These are phyloP conservation scores for Auriscalpium orientale DNA, from an alignment of 768 basidiomycete genomes.

Conservation along the genomic window DNA sequence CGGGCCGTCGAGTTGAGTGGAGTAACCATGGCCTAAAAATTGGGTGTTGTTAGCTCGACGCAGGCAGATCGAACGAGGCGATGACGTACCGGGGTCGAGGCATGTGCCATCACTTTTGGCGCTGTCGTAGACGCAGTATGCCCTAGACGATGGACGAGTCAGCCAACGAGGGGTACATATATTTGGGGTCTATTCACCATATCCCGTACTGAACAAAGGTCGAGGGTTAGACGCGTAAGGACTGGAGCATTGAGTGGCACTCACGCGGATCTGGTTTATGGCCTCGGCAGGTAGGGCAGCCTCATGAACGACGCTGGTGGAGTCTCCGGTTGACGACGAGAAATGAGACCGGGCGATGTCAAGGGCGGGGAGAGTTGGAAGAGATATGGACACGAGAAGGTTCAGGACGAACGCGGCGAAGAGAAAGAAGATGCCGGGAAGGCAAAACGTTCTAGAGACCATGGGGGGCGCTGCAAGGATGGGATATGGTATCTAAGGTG, in stretches of 20 bases:
- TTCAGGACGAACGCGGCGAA: conserved; percentile 57
- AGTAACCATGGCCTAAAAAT: conserved; percentile 48
- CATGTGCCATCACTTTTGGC: conserved; percentile 41
- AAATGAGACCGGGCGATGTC: conserved; percentile 60
- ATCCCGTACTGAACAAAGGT: conserved; percentile 49
- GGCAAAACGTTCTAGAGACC: conserved; percentile 43
- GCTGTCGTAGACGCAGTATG: conserved; percentile 45
- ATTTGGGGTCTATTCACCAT: conserved; percentile 38
- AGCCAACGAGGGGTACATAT: not conserved
- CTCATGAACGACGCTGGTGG: conserved; percentile 17
- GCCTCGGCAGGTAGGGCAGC: conserved; percentile 23
- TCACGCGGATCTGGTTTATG: conserved; percentile 40
- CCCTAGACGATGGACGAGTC: conserved; percentile 33
- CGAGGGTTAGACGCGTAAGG: conserved; percentile 1
- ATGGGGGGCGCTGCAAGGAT: conserved; percentile 17
- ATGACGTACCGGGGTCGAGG: conserved; percentile 33
- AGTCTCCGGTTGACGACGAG: conserved; percentile 17
- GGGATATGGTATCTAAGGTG: not conserved
- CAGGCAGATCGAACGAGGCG: not conserved
- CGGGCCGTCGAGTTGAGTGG: conserved; percentile 31
- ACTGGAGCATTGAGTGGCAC: not conserved
- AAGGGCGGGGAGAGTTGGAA: conserved; percentile 59
- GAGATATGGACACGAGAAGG: conserved; percentile 62
- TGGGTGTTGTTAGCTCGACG: not conserved
- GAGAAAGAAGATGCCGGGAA: conserved; percentile 53